phyloP scores from a whole-genome alignment of 805 yeast genomes.

The Nakazawaea molendinolei region DNA sequence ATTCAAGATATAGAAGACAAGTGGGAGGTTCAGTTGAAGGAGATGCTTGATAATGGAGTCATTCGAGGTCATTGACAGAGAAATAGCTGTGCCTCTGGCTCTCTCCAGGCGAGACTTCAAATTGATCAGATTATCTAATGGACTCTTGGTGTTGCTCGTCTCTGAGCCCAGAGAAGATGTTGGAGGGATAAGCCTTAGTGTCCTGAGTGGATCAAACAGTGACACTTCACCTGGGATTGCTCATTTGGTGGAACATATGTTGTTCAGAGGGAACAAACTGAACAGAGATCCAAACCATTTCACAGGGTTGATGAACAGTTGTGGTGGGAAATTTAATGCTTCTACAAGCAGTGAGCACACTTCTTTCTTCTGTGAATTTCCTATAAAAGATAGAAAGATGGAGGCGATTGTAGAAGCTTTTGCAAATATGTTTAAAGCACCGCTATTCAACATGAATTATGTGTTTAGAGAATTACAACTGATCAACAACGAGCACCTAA shows the following conservation, averaged over 20 bases:
- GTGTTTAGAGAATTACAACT: slow-evolving; percentile 50
- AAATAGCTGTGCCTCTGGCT: slow-evolving; percentile 25
- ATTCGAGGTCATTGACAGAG: neutral
- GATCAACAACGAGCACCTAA: slow-evolving; percentile 59
- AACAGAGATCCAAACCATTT: slow-evolving; percentile 43
- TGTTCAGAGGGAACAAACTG: slow-evolving; percentile 48
- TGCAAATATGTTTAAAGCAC: slow-evolving; percentile 42
- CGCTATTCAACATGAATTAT: slow-evolving; percentile 37
- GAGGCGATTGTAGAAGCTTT: slow-evolving; percentile 42
- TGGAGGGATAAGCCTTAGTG: slow-evolving; percentile 67
- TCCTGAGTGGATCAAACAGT: slow-evolving; percentile 73
- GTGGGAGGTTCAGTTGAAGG: no score
- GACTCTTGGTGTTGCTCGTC: slow-evolving; percentile 58
- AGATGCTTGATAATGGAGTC: no score
- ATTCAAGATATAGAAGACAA: no score
- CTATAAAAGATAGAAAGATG: slow-evolving; percentile 31
- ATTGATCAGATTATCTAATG: slow-evolving; percentile 54
- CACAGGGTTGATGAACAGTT: slow-evolving; percentile 33
- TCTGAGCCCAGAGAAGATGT: slow-evolving; percentile 65
- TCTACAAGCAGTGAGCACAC: slow-evolving; percentile 65
- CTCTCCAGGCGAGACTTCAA: slow-evolving; percentile 34
- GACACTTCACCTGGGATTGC: slow-evolving; percentile 86
- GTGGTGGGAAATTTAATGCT: slow-evolving; percentile 62
- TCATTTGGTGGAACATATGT: slow-evolving; percentile 80
- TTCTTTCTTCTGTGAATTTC: slow-evolving; percentile 56